A percentile compares a stretch with the other conserved stretches of the same genome.
These are phyloP conservation scores for Phycomyces blakesleeanus DNA, from an alignment of 192 early-diverging fungal species.

Conservation along the genomic window DNA sequence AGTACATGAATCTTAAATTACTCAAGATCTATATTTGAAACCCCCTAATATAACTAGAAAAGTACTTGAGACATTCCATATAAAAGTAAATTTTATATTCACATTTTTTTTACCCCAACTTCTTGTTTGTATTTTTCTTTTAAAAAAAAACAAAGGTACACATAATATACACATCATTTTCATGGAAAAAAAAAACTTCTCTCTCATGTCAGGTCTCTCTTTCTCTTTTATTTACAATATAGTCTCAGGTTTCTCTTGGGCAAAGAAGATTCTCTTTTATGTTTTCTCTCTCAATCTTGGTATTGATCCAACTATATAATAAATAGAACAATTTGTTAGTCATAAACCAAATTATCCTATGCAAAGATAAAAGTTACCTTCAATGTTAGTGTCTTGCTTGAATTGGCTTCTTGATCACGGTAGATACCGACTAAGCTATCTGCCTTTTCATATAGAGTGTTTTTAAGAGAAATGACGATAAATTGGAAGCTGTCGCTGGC, in stretches of 20 bases:
- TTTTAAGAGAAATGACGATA: slow-evolving; percentile 97
- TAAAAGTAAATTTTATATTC: too few relatives aligned
- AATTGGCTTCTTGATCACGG: slow-evolving; percentile 80
- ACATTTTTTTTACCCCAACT: too few relatives aligned
- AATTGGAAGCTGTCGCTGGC: slow-evolving; percentile 78
- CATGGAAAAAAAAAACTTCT: too few relatives aligned
- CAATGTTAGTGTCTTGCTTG: slow-evolving; percentile 80
- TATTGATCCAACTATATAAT: slow-evolving; percentile 29
- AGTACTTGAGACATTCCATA: too few relatives aligned
- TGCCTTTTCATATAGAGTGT: slow-evolving; percentile 89
- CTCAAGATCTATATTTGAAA: too few relatives aligned
- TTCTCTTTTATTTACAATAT: too few relatives aligned
- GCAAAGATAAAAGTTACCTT: slow-evolving; percentile 27
- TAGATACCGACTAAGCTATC: slow-evolving; percentile 95
- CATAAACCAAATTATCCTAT: slow-evolving; percentile 4
- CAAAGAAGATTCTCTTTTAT: neutral
- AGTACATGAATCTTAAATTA: too few relatives aligned
- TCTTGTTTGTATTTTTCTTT: too few relatives aligned
- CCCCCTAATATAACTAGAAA: too few relatives aligned
- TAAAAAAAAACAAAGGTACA: too few relatives aligned
- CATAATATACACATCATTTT: too few relatives aligned
- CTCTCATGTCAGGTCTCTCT: too few relatives aligned
- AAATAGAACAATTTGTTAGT: slow-evolving; percentile 1
- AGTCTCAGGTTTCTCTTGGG: neutral
- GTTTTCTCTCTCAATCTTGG: slow-evolving; percentile 1